These are phyloP conservation scores for Neonectria punicea DNA, from an alignment of 2,329 filamentous ascomycete species.

Conservation along the genomic window DNA sequence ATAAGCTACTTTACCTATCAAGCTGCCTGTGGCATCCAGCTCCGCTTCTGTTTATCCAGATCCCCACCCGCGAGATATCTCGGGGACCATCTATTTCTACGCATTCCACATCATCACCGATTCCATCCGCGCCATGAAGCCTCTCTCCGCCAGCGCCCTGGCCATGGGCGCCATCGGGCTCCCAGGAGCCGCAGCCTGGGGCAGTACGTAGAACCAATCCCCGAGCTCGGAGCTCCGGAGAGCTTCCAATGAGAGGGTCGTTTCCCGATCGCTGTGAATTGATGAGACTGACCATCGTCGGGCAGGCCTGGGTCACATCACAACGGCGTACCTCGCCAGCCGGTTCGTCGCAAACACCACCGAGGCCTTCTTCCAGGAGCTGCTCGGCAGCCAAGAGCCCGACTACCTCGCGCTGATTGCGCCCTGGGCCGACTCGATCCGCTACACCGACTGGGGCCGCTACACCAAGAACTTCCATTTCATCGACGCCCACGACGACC, in stretches of 20 bases:
- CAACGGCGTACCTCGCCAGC: slow-evolving; percentile 71
- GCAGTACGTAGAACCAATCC: slow-evolving; percentile 48
- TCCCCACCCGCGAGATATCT: neutral
- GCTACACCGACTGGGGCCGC: slow-evolving; percentile 71
- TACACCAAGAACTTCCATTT: slow-evolving; percentile 74
- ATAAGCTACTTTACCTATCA: slow-evolving; percentile 3
- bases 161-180: slow-evolving; percentile 47
- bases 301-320: slow-evolving; percentile 72
- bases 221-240: neutral
- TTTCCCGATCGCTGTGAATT: neutral
- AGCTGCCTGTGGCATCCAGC: neutral
- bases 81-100: neutral
- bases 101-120: slow-evolving; percentile 6
- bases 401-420: slow-evolving; percentile 72
- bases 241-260: neutral
- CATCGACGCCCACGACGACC: slow-evolving; percentile 74
- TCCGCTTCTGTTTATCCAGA: slow-evolving; percentile 4
- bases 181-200: slow-evolving; percentile 53
- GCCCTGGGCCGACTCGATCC: slow-evolving; percentile 74
- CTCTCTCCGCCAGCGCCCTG: slow-evolving; percentile 41
- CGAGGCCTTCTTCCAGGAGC: slow-evolving; percentile 64
- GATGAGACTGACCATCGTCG: slow-evolving; percentile 17
- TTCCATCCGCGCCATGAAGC: slow-evolving; percentile 45
- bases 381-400: slow-evolving; percentile 64
- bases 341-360: slow-evolving; percentile 69